phyloP scores from a whole-genome alignment of 768 basidiomycete genomes.

The Imleria badia region DNA sequence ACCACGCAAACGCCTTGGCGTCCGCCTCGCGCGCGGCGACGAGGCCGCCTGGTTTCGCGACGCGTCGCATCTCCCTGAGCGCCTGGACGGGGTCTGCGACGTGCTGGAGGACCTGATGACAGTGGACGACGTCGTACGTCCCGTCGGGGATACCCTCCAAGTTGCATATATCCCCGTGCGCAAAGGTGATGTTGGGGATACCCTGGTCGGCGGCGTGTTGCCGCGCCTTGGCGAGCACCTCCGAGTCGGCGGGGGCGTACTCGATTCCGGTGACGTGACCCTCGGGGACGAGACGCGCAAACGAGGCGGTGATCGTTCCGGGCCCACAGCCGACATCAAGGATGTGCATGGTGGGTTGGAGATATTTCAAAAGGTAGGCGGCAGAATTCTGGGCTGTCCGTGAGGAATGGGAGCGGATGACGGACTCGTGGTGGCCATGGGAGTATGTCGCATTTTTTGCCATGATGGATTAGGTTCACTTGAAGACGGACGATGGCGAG shows the following conservation, averaged over 20 bases:
- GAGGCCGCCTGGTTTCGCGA: conserved; percentile 45
- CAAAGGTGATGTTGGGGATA: conserved; percentile 40
- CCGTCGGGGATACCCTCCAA: conserved; percentile 37
- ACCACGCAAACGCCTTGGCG: conserved; percentile 33
- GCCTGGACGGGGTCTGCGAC: conserved; percentile 40
- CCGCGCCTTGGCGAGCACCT: conserved; percentile 38
- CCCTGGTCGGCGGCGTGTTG: conserved; percentile 27
- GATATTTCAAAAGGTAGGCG: conserved; percentile 37
- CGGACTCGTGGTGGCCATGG: conserved; percentile 33
- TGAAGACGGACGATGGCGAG: too few species aligned
- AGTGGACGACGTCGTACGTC: conserved; percentile 49
- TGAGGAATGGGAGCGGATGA: conserved; percentile 35
- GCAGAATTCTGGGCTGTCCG: conserved; percentile 45
- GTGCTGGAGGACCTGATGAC: conserved; percentile 52
- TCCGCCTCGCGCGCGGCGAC: conserved; percentile 47
- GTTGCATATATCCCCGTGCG: conserved; percentile 37
- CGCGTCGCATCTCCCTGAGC: conserved; percentile 48
- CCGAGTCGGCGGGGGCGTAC: conserved; percentile 14
- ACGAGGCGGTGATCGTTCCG: conserved; percentile 47
- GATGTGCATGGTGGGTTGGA: conserved; percentile 39
- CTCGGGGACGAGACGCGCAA: conserved; percentile 40
- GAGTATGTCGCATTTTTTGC: conserved; percentile 13
- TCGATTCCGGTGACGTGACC: conserved; percentile 49
- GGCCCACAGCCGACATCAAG: conserved; percentile 56
- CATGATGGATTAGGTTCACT: conserved; percentile 9